Conservation (phyloP, 306 rosid species). For the Quercus glauca region DNA sequence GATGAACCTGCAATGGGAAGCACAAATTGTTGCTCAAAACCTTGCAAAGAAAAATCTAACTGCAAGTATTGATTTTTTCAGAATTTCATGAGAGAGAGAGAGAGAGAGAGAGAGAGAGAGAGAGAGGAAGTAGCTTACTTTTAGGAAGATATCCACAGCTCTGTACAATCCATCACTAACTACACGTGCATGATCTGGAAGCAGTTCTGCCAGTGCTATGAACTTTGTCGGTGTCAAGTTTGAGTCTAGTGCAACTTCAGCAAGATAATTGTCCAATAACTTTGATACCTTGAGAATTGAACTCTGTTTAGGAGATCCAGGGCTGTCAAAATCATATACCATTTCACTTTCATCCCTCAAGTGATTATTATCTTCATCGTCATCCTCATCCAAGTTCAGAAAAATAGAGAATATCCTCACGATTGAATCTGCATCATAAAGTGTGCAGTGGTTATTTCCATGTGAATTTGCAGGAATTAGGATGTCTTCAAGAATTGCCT, state of each 20-base stretch:
- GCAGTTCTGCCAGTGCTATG: slow-evolving; percentile 77
- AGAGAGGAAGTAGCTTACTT: slow-evolving; percentile 48
- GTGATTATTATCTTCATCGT: slow-evolving; percentile 53
- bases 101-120: not conserved
- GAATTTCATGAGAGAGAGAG: not conserved
- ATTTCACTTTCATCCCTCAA: slow-evolving; percentile 81
- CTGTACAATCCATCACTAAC: slow-evolving; percentile 87
- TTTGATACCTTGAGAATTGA: slow-evolving; percentile 92
- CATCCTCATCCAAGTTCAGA: slow-evolving; percentile 87
- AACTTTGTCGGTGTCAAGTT: slow-evolving; percentile 73
- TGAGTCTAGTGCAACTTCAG: slow-evolving; percentile 89
- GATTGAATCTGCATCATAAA: slow-evolving; percentile 78
- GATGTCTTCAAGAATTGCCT: slow-evolving; percentile 95
- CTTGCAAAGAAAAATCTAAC: not conserved
- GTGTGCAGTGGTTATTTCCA: slow-evolving; percentile 51
- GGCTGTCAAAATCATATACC: slow-evolving; percentile 86
- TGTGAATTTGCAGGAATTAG: slow-evolving; percentile 71
- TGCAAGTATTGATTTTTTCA: no score
- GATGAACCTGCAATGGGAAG: slow-evolving; percentile 65
- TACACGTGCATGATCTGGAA: slow-evolving; percentile 91
- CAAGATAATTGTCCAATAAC: slow-evolving; percentile 75
- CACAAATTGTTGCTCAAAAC: not conserved
- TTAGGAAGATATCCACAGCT: slow-evolving; percentile 91
- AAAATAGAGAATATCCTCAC: slow-evolving; percentile 84
- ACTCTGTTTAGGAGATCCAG: slow-evolving; percentile 95